These are phyloP conservation scores for Russula earlei DNA, from an alignment of 768 basidiomycete species.

Conservation along the genomic window DNA sequence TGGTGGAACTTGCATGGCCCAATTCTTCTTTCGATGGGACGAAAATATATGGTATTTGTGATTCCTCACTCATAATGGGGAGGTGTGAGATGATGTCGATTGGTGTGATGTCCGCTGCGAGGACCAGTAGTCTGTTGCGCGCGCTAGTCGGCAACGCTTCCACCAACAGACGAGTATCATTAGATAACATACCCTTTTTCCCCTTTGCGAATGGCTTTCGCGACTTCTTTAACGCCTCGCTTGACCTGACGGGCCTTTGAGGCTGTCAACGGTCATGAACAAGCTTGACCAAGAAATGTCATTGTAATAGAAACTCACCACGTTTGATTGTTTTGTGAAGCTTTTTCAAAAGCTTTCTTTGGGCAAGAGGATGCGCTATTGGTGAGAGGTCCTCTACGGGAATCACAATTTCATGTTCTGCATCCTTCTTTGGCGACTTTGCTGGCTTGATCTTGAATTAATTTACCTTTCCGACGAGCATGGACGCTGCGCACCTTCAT, in stretches of 20 bases:
- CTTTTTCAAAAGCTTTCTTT: constrained; percentile 89
- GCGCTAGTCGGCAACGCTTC: not conserved
- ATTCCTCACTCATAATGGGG: constrained; percentile 90
- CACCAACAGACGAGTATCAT: not conserved
- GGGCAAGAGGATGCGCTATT: constrained; percentile 89
- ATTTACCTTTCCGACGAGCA: constrained; percentile 4
- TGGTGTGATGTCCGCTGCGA: constrained; percentile 96
- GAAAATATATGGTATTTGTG: constrained; percentile 82
- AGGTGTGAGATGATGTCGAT: constrained; percentile 98
- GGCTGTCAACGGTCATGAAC: constrained; percentile 37
- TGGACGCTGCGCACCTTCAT: constrained; percentile 28
- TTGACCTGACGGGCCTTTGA: constrained; percentile 93
- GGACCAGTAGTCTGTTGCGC: constrained; percentile 60
- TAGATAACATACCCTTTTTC: constrained; percentile 73
- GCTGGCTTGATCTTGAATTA: constrained; percentile 9
- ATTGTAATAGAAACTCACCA: constrained; percentile 37
- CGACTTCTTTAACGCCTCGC: constrained; percentile 96
- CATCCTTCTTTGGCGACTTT: constrained; percentile 25
- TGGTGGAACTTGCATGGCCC: constrained; percentile 91
- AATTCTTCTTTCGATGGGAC: constrained; percentile 91
- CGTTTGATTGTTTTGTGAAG: constrained; percentile 92
- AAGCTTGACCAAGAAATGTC: not conserved
- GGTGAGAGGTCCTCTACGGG: constrained; percentile 80
- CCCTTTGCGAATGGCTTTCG: constrained; percentile 94
- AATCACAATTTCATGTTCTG: constrained; percentile 59